Evolutionary conservation across 2,329 filamentous ascomycete species (phyloP).

Genomic region (Westerdykella sp.): DNA sequence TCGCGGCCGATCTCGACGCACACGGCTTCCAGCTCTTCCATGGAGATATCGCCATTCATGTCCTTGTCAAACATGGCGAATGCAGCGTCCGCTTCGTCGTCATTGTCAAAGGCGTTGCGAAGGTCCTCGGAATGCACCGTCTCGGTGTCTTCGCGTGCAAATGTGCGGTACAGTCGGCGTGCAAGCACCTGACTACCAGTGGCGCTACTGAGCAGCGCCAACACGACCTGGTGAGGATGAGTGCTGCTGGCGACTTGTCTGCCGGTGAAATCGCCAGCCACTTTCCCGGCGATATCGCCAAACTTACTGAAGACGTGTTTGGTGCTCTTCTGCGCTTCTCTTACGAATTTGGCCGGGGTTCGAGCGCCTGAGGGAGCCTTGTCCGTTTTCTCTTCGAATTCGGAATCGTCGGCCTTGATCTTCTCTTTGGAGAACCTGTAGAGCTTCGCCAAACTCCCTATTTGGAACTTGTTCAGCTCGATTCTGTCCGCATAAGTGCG

Average conservation of each 20-base stretch:
- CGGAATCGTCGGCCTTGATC: conserved; percentile 66
- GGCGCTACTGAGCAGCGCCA: conserved; percentile 68
- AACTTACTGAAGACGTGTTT: conserved; percentile 71
- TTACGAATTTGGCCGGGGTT: conserved; percentile 68
- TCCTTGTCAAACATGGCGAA: conserved; percentile 95
- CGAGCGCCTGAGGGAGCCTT: conserved; percentile 53
- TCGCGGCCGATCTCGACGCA: conserved; percentile 93
- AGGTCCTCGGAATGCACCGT: conserved; percentile 75
- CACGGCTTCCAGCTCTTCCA: conserved; percentile 88
- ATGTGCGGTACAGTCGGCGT: conserved; percentile 80
- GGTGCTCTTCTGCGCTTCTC: conserved; percentile 65
- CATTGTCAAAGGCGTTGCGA: conserved; percentile 67
- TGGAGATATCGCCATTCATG: conserved; percentile 91
- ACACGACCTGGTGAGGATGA: conserved; percentile 77
- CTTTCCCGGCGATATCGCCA: conserved; percentile 74
- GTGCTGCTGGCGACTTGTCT: conserved; percentile 60
- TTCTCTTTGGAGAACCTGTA: conserved; percentile 60
- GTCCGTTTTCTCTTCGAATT: conserved; percentile 57
- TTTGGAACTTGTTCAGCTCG: conserved; percentile 86
- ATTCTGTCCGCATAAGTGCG: conserved; percentile 88
- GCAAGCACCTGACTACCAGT: conserved; percentile 75
- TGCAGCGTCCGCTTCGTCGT: conserved; percentile 81
- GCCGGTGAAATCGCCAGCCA: conserved; percentile 89
- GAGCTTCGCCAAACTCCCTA: conserved; percentile 60
- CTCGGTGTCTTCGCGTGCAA: conserved; percentile 67